A percentile compares a stretch with the other conserved stretches of the same genome.
Conservation (phyloP, 164 flowering plant genomes). For the Sextonia rubra region DNA sequence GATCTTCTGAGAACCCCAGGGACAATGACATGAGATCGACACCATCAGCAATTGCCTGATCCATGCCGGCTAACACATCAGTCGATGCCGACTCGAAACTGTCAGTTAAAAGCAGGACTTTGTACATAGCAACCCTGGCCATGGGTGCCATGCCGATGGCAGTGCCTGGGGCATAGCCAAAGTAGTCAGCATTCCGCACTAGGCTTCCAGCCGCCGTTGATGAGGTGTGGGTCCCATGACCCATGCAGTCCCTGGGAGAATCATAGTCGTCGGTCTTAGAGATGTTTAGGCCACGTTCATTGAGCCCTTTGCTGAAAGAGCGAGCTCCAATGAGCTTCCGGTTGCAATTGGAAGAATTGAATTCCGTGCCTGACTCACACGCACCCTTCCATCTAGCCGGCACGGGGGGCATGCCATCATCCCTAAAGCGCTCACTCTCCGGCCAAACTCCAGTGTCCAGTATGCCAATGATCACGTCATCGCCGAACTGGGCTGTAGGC, state of each 20-base stretch:
- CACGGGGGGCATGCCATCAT: conserved; percentile 26
- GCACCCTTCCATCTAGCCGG: conserved; percentile 41
- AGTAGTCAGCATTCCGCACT: conserved; percentile 27
- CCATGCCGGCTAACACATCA: conserved; percentile 15
- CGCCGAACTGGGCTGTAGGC: conserved; percentile 42
- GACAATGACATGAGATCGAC: conserved; percentile 19
- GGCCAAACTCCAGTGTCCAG: conserved; percentile 49
- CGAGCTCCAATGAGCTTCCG: conserved; percentile 13
- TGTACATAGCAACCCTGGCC: conserved; percentile 16
- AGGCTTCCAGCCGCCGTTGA: conserved; percentile 42
- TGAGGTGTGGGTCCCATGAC: conserved; percentile 21
- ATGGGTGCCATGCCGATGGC: conserved; percentile 14
- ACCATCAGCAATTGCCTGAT: conserved; percentile 18
- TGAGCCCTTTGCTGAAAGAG: conserved; percentile 12
- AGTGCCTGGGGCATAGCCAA: conserved; percentile 27
- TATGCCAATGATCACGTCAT: conserved; percentile 11
- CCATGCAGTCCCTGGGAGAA: not conserved
- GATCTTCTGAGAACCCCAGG: conserved; percentile 1
- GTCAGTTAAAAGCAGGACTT: not conserved
- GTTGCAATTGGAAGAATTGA: conserved; percentile 9
- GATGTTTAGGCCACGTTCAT: not conserved
- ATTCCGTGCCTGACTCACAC: conserved; percentile 26
- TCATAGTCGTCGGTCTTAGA: not conserved
- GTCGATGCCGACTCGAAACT: not conserved
- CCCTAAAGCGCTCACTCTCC: conserved; percentile 38